phyloP scores from a whole-genome alignment of 2,329 filamentous ascomycete species.

The Claviceps lovelessii region DNA sequence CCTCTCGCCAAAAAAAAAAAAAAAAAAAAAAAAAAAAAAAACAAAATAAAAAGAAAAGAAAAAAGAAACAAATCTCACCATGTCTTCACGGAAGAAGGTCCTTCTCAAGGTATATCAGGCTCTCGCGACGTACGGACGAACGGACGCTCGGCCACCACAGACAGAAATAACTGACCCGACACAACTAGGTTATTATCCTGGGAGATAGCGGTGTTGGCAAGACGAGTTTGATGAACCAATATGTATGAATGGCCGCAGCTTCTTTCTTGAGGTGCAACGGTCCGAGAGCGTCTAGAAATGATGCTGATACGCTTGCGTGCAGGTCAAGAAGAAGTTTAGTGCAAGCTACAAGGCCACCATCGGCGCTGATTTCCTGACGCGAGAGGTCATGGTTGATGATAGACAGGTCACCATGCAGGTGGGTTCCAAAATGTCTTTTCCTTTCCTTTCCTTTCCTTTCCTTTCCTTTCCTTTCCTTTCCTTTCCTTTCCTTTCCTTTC shows the following conservation, averaged over 20 bases:
- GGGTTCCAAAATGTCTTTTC: conserved; percentile 13
- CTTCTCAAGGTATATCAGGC: conserved; percentile 57
- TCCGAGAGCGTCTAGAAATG: not conserved
- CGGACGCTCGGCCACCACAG: no score
- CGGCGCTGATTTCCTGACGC: conserved; percentile 94
- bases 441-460: no score
- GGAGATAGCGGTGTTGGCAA: conserved; percentile 98
- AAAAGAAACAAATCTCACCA: conserved; percentile 27
- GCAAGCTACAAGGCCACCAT: conserved; percentile 99
- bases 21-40: no score
- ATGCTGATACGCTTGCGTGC: conserved; percentile 8
- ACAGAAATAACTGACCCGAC: not conserved
- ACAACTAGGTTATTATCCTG: conserved; percentile 79
- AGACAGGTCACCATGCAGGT: conserved; percentile 97
- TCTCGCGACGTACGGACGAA: conserved; percentile 2
- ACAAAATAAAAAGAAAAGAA: no score
- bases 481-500: no score
- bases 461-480: no score
- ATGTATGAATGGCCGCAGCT: conserved; percentile 49
- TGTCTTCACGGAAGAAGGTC: conserved; percentile 80
- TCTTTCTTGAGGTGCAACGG: conserved; percentile 1
- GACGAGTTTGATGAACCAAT: conserved; percentile 99
- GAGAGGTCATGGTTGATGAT: conserved; percentile 94
- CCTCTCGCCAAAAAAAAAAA: not conserved
- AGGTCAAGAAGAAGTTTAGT: conserved; percentile 99